phyloP scores from a whole-genome alignment of 495 filamentous ascomycete species.

The Corynascus novoguineensis region DNA sequence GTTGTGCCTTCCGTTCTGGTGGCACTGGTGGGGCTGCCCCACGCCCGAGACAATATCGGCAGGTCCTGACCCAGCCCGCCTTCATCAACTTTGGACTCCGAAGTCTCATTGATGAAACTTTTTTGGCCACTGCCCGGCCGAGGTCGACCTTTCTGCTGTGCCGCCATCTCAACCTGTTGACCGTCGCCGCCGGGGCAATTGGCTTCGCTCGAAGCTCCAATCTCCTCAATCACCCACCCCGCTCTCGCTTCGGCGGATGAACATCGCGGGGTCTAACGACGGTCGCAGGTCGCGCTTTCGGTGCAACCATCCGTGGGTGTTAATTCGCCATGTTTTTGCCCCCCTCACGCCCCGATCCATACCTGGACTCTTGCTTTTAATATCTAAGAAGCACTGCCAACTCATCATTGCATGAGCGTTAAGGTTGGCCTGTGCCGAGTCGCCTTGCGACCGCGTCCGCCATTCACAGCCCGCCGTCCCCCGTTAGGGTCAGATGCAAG shows the following conservation, averaged over 20 bases:
- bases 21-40: neutral
- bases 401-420: slow-evolving; percentile 79
- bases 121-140: neutral
- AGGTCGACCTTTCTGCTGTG: neutral
- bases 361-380: slow-evolving; percentile 48
- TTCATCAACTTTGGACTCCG: too few relatives aligned
- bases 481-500: slow-evolving; percentile 40
- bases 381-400: slow-evolving; percentile 73
- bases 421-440: slow-evolving; percentile 52
- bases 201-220: neutral
- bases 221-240: slow-evolving; percentile 10
- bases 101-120: neutral
- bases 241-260: slow-evolving; percentile 20
- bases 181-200: neutral
- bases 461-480: slow-evolving; percentile 31
- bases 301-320: slow-evolving; percentile 10
- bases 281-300: neutral
- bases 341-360: slow-evolving; percentile 21
- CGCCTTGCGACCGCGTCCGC: slow-evolving; percentile 30
- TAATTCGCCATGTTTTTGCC: slow-evolving; percentile 19
- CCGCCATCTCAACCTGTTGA: neutral
- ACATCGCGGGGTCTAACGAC: slow-evolving; percentile 3
- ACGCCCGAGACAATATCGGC: too few relatives aligned
- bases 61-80: too few relatives aligned
- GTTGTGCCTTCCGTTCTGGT: slow-evolving; percentile 1